Conservation (phyloP, 2,329 filamentous ascomycete species). For the Cladosporium cucumerinum region DNA sequence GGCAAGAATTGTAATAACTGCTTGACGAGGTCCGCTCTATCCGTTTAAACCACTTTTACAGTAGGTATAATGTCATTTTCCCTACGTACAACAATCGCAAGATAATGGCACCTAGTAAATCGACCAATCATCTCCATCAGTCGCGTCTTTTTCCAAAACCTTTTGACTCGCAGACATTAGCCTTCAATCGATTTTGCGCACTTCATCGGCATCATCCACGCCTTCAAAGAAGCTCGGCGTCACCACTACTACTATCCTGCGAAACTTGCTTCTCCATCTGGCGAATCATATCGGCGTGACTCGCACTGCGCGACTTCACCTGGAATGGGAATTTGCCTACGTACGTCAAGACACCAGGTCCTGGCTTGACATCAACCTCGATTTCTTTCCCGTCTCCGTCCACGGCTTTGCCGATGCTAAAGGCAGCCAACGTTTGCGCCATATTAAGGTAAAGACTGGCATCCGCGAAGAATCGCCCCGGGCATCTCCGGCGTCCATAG, state of each 20-base stretch:
- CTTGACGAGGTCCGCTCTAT: not conserved
- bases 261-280: not conserved
- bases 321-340: conserved; percentile 33
- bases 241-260: not conserved
- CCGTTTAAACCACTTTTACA: not conserved
- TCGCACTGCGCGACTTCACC: not conserved
- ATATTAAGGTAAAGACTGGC: conserved; percentile 41
- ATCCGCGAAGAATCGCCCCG: conserved; percentile 44
- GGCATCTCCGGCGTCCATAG: conserved; percentile 56
- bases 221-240: not conserved
- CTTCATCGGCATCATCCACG: not conserved
- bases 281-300: not conserved
- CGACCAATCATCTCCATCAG: not conserved
- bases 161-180: not conserved
- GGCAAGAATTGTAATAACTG: not conserved
- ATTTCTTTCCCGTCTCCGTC: conserved; percentile 38
- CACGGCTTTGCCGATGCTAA: conserved; percentile 41
- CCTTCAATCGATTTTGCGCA: not conserved
- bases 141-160: not conserved
- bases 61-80: not conserved
- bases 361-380: conserved; percentile 37
- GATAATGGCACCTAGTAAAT: not conserved
- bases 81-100: not conserved
- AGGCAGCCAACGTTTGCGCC: conserved; percentile 47
- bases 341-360: conserved; percentile 39